Base-by-base conservation (phyloP, 495 filamentous ascomycete genomes). In the Penicillium mononematosum region DNA sequence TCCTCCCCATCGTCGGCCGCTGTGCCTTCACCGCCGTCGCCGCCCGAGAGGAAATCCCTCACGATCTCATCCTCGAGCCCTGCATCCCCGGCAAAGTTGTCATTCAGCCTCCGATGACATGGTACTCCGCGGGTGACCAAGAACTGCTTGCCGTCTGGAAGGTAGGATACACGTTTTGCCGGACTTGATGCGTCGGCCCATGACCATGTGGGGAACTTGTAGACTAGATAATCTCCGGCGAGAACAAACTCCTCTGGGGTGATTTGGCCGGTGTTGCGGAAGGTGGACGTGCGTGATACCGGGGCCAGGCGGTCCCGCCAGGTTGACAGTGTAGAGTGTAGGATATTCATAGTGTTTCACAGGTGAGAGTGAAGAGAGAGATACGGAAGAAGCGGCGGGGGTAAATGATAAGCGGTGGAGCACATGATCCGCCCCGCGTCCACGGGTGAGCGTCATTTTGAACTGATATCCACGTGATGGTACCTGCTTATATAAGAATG, bases 161-260 rank as follows among this genome's bases (percentile, higher is more conserved):
- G 86, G 65, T 96, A 88, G 49, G 78, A 72, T 17, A 89, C 89
- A 46, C 92, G 89, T 64, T 91, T 89, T 31, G 83, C 78, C 3
- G 86, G 81, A 19, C 83, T 82, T 10, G 92, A 90, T 46, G 92
- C 92, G 62, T 93, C 90, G 55, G 85, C 83, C 94, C 94, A 99
- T n/a, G 90, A 87, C 94, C 94, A 99, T 45, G 93, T 94, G 6
- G 94, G 94, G 74, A 99, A 99, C 78, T 96, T 98, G 85, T 93
- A 96, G 67, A 96, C 92, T 39, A 99, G 88, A 73, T 97, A 99
- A 76, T 99, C 94, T 62, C 95, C 94, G 3, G 94, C 95, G 4
- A 88, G 86, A 16, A 96, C 80, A 70, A 99, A 99, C 80, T 99
- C 94, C 69, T 97, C 95, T 42, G 93, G 93, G 0, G 95, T 98